phyloP scores from a whole-genome alignment of 192 early-diverging fungal genomes.

The Dissophora globulifera region DNA sequence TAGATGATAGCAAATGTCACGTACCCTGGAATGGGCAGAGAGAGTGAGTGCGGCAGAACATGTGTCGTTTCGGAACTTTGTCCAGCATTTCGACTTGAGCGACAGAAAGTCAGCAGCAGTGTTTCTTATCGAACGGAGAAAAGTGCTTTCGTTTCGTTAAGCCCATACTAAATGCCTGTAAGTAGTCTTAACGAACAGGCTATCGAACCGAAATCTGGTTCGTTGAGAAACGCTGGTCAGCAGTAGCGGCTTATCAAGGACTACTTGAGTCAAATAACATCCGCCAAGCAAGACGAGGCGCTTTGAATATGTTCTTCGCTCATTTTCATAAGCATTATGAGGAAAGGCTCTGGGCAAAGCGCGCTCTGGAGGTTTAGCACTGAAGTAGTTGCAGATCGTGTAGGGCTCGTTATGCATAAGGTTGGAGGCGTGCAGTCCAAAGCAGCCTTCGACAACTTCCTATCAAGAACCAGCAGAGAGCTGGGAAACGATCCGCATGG shows the following conservation, averaged over 20 bases:
- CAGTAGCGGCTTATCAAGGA: constrained; percentile 3
- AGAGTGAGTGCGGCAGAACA: not conserved
- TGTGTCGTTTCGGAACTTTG: constrained; percentile 12
- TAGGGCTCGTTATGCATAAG: constrained; percentile 4
- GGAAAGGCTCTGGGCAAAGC: constrained; percentile 14
- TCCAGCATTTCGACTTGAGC: constrained; percentile 5
- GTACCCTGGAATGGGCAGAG: constrained; percentile 11
- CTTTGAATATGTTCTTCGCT: constrained; percentile 8
- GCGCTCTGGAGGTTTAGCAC: constrained; percentile 17
- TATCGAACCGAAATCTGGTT: no score
- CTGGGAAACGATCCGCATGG: no score
- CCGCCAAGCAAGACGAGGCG: constrained; percentile 1
- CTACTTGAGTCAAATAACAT: constrained; percentile 1
- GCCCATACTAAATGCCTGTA: no score
- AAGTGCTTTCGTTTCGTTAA: no score
- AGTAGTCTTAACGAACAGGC: no score
- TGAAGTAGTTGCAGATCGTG: constrained; percentile 2
- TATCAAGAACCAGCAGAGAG: no score
- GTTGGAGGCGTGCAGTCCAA: no score
- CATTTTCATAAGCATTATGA: constrained; percentile 11
- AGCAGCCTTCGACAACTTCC: no score
- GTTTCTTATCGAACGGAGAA: no score
- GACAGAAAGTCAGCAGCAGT: constrained; percentile 16
- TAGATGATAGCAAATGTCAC: constrained; percentile 4
- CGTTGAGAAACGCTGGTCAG: no score